These are phyloP conservation scores for Phytophthora pisi DNA, from an alignment of 352 stramenopile genomes.

Conservation along the genomic window DNA sequence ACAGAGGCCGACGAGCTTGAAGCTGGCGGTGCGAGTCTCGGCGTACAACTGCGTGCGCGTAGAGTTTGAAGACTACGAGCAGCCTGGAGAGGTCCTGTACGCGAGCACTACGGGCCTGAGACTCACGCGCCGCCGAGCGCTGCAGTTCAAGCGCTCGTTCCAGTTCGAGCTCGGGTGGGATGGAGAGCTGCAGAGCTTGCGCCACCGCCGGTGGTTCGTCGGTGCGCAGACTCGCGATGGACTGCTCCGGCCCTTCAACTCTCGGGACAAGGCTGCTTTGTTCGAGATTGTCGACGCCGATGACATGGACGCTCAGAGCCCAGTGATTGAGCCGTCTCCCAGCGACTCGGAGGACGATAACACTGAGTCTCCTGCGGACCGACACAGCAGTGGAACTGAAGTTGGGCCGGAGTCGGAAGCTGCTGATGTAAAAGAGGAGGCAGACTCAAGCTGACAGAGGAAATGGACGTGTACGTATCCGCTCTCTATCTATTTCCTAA, in stretches of 20 bases:
- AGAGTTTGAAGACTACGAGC: constrained; percentile 47
- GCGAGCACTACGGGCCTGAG: constrained; percentile 63
- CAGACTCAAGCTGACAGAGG: constrained; percentile 15
- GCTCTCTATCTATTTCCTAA: constrained; percentile 8
- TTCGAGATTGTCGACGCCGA: constrained; percentile 75
- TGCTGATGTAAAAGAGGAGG: constrained; percentile 13
- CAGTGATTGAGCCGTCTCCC: constrained; percentile 31
- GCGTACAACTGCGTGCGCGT: constrained; percentile 69
- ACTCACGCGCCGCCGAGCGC: constrained; percentile 42
- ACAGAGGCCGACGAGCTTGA: constrained; percentile 60
- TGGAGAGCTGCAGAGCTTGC: constrained; percentile 71
- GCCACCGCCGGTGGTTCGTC: constrained; percentile 72
- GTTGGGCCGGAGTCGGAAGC: constrained; percentile 27
- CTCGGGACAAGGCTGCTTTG: constrained; percentile 49
- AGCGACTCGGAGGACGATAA: constrained; percentile 21
- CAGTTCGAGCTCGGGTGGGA: constrained; percentile 73
- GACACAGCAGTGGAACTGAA: constrained; percentile 18
- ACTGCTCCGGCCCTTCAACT: constrained; percentile 66
- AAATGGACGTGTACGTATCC: constrained; percentile 8
- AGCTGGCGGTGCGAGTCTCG: constrained; percentile 39
- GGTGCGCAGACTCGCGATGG: constrained; percentile 71
- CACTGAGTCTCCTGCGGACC: background rate
- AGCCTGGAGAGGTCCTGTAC: constrained; percentile 49
- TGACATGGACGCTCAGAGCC: constrained; percentile 50
- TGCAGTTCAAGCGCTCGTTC: constrained; percentile 70